A percentile compares a stretch with the other conserved stretches of the same genome.
These are phyloP conservation scores for Ophiostoma pallidulum DNA, from an alignment of 2,329 filamentous ascomycete genomes.

Conservation along the genomic window DNA sequence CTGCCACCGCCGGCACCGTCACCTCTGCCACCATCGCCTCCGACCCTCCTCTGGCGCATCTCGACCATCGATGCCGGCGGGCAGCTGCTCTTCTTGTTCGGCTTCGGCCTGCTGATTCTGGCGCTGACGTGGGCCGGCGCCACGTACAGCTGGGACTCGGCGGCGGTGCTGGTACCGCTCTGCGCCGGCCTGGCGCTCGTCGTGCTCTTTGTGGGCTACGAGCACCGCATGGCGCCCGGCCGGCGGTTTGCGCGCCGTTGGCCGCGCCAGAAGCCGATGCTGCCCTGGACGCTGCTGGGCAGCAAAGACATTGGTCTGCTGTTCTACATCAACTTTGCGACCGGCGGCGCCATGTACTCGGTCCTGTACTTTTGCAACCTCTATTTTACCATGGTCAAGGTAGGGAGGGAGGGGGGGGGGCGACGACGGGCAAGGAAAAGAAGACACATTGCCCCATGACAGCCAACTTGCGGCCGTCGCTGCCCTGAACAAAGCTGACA, in stretches of 20 bases:
- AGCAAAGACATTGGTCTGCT: slow-evolving; percentile 51
- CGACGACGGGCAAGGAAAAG: too few relatives aligned
- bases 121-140: slow-evolving; percentile 48
- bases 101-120: slow-evolving; percentile 44
- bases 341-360: slow-evolving; percentile 45
- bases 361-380: slow-evolving; percentile 60
- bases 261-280: slow-evolving; percentile 45
- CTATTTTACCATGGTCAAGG: slow-evolving; percentile 52
- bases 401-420: too few relatives aligned
- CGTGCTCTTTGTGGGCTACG: slow-evolving; percentile 37
- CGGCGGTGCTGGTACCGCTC: slow-evolving; percentile 40
- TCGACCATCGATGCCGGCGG: slow-evolving; percentile 48
- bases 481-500: not conserved
- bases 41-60: slow-evolving; percentile 33
- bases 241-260: slow-evolving; percentile 37
- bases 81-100: slow-evolving; percentile 45
- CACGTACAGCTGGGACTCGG: slow-evolving; percentile 41
- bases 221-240: slow-evolving; percentile 45
- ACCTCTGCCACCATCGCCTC: slow-evolving; percentile 14
- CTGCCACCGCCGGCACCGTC: too few relatives aligned
- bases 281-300: slow-evolving; percentile 50
- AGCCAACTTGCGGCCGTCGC: too few relatives aligned
- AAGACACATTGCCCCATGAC: too few relatives aligned
- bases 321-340: slow-evolving; percentile 51
- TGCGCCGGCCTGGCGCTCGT: slow-evolving; percentile 35